A percentile compares a stretch with the other conserved stretches of the same genome.
Evolutionary conservation across 2,329 filamentous ascomycete species (phyloP).

Genomic region (Verticillium longisporum): DNA sequence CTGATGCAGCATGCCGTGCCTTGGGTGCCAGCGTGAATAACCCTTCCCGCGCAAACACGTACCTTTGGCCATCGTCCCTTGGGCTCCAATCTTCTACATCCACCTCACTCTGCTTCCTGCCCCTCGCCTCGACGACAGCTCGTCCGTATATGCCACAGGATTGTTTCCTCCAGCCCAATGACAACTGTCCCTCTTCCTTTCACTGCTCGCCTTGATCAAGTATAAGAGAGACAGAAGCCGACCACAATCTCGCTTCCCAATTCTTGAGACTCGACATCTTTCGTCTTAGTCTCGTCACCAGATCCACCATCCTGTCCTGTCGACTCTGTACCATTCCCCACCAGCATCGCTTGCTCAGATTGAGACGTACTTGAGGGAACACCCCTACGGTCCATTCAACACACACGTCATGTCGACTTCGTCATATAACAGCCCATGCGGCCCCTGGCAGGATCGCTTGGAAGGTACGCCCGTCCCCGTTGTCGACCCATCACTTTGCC

Average conservation of each 20-base stretch:
- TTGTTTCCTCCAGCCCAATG: constrained; percentile 8
- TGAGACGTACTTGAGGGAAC: constrained; percentile 1
- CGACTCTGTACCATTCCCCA: not conserved
- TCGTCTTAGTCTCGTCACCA: not conserved
- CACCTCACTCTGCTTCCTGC: not conserved
- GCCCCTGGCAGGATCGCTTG: constrained; percentile 49
- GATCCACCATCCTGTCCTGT: not conserved
- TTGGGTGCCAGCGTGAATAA: constrained; percentile 12
- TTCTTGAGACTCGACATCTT: not conserved
- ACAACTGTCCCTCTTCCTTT: constrained; percentile 5
- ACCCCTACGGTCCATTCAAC: not conserved
- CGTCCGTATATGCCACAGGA: constrained; percentile 5
- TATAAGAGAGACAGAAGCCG: constrained; percentile 10
- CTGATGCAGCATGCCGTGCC: constrained; percentile 13
- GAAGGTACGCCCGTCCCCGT: constrained; percentile 34
- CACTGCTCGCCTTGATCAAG: constrained; percentile 4
- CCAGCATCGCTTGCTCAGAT: not conserved
- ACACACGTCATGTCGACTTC: constrained; percentile 7
- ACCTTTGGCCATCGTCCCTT: not conserved
- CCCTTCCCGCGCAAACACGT: constrained; percentile 3
- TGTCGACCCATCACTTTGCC: too few relatives aligned
- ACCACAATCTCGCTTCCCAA: not conserved
- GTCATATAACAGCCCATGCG: constrained; percentile 6
- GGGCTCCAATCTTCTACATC: not conserved
- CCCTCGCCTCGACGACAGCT: constrained; percentile 7